A percentile compares a stretch with the other conserved stretches of the same genome.
These are phyloP conservation scores for Thielaviopsis ethacetica DNA, from an alignment of 2,329 filamentous ascomycete genomes.

Conservation along the genomic window DNA sequence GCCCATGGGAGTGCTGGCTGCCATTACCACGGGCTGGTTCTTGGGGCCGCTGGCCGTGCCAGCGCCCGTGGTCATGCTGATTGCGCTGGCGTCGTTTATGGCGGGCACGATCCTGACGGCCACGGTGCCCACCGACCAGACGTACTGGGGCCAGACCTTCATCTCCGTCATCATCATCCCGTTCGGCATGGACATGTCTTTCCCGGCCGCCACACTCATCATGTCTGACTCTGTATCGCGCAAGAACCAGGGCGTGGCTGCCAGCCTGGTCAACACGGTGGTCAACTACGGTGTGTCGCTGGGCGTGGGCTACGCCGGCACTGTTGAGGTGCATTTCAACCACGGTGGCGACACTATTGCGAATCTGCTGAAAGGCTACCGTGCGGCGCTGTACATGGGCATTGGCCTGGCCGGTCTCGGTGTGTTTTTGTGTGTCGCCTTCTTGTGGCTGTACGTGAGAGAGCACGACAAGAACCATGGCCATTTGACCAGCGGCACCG, in stretches of 20 bases:
- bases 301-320: constrained; percentile 49
- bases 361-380: constrained; percentile 19
- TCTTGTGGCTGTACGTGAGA: constrained; percentile 8
- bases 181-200: constrained; percentile 51
- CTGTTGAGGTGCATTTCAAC: constrained; percentile 31
- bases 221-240: constrained; percentile 34
- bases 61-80: constrained; percentile 26
- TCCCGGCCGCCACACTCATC: constrained; percentile 44
- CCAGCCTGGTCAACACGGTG: constrained; percentile 43
- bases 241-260: constrained; percentile 30
- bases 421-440: constrained; percentile 16
- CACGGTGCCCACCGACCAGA: constrained; percentile 34
- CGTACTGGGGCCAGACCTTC: constrained; percentile 50
- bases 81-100: constrained; percentile 28
- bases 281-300: constrained; percentile 55
- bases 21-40: constrained; percentile 27
- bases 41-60: constrained; percentile 22
- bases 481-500: neutral
- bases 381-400: constrained; percentile 26
- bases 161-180: constrained; percentile 40
- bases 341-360: constrained; percentile 17
- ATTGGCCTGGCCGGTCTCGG: constrained; percentile 24
- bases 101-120: constrained; percentile 26
- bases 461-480: neutral
- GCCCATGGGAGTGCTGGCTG: constrained; percentile 27